Evolutionary conservation across 192 early-diverging fungal genomes (phyloP), one percentile per base, ranked within the genome.

Genomic region (Paraglomus occultum): DNA sequence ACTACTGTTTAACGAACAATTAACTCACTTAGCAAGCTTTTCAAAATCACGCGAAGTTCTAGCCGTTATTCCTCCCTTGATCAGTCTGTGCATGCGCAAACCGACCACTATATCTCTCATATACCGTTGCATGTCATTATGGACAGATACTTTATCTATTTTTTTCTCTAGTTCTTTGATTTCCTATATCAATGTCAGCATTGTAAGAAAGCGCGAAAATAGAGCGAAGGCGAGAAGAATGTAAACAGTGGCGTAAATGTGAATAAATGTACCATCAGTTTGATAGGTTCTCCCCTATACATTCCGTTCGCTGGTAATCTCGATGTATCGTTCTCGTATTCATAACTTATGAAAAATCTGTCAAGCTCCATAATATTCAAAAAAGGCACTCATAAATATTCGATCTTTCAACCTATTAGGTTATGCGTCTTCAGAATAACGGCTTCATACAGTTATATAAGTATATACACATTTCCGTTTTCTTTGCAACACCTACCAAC

Each of bases 61-160:
- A 8, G 84, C 75, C 9, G 84, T 86, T 18, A 86, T 46, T 2
- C 84, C 84, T 39, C 82, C 77, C 44, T 79, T 77, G 12, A 86
- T 76, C n/a, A 74, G 65, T 20, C 81, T 79, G 43, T 86, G 84
- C 8, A 80, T 86, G 23, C 84, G 77, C 51, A 86, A 63, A 23
- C 75, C 84, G n/a, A 86, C 82, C 40, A 86, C 76, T 47, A 86
- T 78, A 77, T 86, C 84, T 10, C 84, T 74, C 51, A 86, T 84
- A 45, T 86, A 86, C 9, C 82, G 49, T 44, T 71, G 77, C 50
- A 86, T 79, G 40, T 86, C 84, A 47, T 76, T 82, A 64, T 81
- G 76, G 7, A 86, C 67, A n/a, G 77, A 71, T 9, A 86, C 79
- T 17, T 49, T 65, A 38, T 71, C 74, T 43, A 82, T 76, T 10